Evolutionary conservation across 1,139 yeast genomes (phyloP), one percentile per base, ranked within the genome.

Genomic region (Saccharomyces pastorianus): DNA sequence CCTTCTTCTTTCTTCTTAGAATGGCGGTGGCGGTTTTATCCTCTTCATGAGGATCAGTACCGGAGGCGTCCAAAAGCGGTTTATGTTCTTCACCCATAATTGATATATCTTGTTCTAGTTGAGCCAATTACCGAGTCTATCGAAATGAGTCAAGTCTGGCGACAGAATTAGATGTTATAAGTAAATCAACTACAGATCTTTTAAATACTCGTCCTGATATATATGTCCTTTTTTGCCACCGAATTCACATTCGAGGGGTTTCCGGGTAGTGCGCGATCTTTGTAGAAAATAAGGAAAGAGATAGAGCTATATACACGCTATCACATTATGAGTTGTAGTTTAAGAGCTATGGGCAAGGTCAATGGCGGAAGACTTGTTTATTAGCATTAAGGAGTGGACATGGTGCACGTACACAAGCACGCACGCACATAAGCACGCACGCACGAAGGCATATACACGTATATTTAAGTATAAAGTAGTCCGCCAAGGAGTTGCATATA

Each of bases 11-110:
- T 74, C 93, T 83, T 75, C 97, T 87, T 68, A 93, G 79, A 69
- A 93, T 93, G 42, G 99, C 99, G 55, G 99, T 93, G 62, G 99
- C 99, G 55, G 96, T 89, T 61, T 82, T 83, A 71, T 93, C 98
- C 67, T 88, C 96, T 42, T 70, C 69, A 53, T 69, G 64, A 53
- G 74, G 73, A 34, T 77, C 82, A 47, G 76, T 73, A 52, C 85
- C 85, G 54, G 84, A 80, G 55, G 80, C 81, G 63, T 81, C 85
- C 60, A 74, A 67, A 60, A 80, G 71, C 51, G 73, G 71, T 60
- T 74, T 73, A 59, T 63, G 63, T 54, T 72, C 73, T 54, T 65
- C 66, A 56, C 61, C 70, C 72, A 69, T 70, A 23, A 41, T 59
- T 51, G n/a, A 7, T 46, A 29, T 42, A 9, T 42, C 27, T 46